Base-by-base conservation (phyloP, 2,329 filamentous ascomycete species). In the Hymenoscyphus occultus region DNA sequence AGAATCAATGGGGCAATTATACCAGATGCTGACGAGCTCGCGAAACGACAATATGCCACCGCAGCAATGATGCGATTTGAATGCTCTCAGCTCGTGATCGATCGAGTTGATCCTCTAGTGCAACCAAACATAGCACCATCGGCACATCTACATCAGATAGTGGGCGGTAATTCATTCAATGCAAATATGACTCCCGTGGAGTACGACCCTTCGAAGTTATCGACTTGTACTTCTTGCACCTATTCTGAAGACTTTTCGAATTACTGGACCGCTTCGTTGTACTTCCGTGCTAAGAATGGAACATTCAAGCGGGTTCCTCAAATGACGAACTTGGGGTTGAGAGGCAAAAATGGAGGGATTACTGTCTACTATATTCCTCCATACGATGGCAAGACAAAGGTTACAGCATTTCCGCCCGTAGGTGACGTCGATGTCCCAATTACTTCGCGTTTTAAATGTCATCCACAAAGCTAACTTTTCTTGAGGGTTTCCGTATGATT, bases 341-440 rank as follows among this genome's bases (percentile, higher is more conserved):
- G 48, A 22, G 60, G 58, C 10, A 64, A 61, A 32, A 65, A 65
- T 62, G 60, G 56, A 14, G 63, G 60, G 3, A 39, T 65, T 14
- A 65, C 63, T 22, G 60, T 65, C 28, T 64, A 64, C 51, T 64
- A 64, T 62, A 74, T 68, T n/a, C 75, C 75, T 22, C 73, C 75
- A 70, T 71, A 73, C 69, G 68, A 74, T 62, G 69, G 69, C 16
- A 40, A 54, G 40, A 64, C 74, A 13, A 80, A 79, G 62, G 77
- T 79, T 19, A 80, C 77, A 19, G 78, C 78, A 5, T 79, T 79
- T 67, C 77, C 28, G 12, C 64, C 56, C 22, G 60, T 65, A 62
- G 39, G 60, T 65, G 4, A 54, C 7, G 5, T 35, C 13, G 4
- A 5, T 16, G 1, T 19, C 28, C 28, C 28, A 28, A 3, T 54